Percentiles rank a stretch among this genome's conserved stretches.
Conservation (phyloP, 331 rosid genomes). For the Saraca asoca region DNA sequence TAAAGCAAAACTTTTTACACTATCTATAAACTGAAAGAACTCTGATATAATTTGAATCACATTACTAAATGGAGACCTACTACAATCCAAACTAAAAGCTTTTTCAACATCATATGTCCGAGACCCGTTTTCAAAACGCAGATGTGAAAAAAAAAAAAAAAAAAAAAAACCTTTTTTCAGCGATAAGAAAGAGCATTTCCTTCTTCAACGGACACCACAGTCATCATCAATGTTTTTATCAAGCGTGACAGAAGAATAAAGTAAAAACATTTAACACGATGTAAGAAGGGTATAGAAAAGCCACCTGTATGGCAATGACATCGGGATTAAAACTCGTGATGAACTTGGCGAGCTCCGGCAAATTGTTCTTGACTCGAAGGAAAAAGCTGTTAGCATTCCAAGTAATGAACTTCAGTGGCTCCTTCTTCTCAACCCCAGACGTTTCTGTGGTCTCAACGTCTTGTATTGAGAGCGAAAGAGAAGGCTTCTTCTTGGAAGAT, state of each 20-base stretch:
- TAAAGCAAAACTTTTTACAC: too few relatives aligned
- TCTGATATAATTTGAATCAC: too few relatives aligned
- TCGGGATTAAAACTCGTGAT: constrained; percentile 73
- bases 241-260: neutral
- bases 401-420: constrained; percentile 78
- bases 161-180: too few relatives aligned
- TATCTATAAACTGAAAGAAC: too few relatives aligned
- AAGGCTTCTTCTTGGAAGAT: constrained; percentile 53
- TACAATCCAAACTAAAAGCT: neutral
- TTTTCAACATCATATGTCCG: neutral
- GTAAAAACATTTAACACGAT: neutral
- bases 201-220: neutral
- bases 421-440: constrained; percentile 48
- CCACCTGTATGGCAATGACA: constrained; percentile 80
- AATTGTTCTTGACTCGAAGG: constrained; percentile 80
- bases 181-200: constrained; percentile 9
- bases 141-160: too few relatives aligned
- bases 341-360: constrained; percentile 65
- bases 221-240: neutral
- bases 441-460: constrained; percentile 33
- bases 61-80: neutral
- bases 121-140: too few relatives aligned
- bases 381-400: constrained; percentile 97
- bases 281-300: neutral
- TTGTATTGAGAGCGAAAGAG: constrained; percentile 44